These are phyloP conservation scores for Tagetes erecta DNA, from an alignment of 129 eudicot species.

Conservation along the genomic window DNA sequence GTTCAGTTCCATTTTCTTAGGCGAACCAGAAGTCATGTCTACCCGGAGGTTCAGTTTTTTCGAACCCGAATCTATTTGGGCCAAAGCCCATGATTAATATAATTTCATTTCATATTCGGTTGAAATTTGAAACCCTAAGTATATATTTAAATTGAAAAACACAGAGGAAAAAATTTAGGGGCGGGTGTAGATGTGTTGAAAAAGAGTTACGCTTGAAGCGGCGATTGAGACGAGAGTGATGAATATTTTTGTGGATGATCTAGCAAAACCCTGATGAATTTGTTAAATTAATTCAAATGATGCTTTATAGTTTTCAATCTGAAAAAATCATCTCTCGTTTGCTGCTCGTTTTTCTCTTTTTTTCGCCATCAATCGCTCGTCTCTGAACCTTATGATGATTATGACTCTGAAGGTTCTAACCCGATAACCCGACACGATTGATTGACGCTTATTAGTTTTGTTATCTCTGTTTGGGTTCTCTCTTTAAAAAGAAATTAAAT, in stretches of 20 bases:
- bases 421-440: no score
- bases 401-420: conserved; percentile 3
- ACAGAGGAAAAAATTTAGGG: not conserved
- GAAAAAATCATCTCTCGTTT: not conserved
- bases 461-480: no score
- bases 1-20: no score
- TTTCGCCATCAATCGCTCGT: not conserved
- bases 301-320: conserved; percentile 13
- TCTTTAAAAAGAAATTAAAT: no score
- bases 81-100: no score
- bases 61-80: no score
- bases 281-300: not conserved
- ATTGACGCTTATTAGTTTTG: not conserved
- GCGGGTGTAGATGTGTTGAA: not conserved
- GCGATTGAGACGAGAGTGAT: conserved; percentile 9
- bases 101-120: no score
- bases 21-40: no score
- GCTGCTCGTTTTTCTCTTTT: conserved; percentile 8
- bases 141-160: no score
- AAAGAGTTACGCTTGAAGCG: not conserved
- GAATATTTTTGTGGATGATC: not conserved
- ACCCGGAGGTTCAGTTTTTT: no score
- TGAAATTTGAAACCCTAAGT: no score
- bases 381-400: not conserved
- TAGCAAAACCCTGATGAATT: conserved; percentile 11